Evolutionary conservation across 129 eudicot species (phyloP).

Genomic region (Ambrosia trifida): DNA sequence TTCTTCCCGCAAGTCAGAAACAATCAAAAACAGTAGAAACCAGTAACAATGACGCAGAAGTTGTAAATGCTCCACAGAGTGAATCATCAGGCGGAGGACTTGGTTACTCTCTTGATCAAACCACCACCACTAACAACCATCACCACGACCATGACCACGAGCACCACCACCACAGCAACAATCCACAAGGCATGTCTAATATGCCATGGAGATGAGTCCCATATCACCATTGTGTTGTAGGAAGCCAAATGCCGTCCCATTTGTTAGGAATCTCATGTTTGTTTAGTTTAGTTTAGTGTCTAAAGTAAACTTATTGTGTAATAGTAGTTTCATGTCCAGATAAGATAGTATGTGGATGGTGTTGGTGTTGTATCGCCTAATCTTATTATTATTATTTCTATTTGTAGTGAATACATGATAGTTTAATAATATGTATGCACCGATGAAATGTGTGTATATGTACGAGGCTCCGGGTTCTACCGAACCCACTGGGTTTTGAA

Average conservation of each 20-base stretch:
- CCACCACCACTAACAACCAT: conserved; percentile 34
- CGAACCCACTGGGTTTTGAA: too few relatives aligned
- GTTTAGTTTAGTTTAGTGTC: not conserved
- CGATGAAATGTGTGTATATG: too few relatives aligned
- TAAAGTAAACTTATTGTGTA: conserved; percentile 12
- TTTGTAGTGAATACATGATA: not conserved
- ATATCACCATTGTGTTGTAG: conserved; percentile 11
- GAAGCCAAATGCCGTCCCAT: conserved; percentile 25
- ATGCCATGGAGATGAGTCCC: conserved; percentile 45
- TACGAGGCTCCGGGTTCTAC: too few relatives aligned
- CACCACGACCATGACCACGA: not conserved
- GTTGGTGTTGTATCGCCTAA: not conserved
- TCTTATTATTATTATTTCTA: not conserved
- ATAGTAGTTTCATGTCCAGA: not conserved
- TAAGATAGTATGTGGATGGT: conserved; percentile 5
- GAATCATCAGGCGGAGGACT: conserved; percentile 55
- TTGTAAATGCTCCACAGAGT: conserved; percentile 32
- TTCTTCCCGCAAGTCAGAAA: conserved; percentile 34
- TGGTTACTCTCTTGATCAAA: conserved; percentile 42
- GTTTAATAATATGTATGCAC: too few relatives aligned
- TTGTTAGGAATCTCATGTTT: conserved; percentile 25
- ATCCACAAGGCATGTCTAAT: conserved; percentile 33
- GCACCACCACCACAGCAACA: conserved; percentile 37
- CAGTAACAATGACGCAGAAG: conserved; percentile 17
- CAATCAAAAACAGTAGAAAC: not conserved